Evolutionary conservation across 805 yeast species (phyloP).

Genomic region (Lachancea nothofagi): DNA sequence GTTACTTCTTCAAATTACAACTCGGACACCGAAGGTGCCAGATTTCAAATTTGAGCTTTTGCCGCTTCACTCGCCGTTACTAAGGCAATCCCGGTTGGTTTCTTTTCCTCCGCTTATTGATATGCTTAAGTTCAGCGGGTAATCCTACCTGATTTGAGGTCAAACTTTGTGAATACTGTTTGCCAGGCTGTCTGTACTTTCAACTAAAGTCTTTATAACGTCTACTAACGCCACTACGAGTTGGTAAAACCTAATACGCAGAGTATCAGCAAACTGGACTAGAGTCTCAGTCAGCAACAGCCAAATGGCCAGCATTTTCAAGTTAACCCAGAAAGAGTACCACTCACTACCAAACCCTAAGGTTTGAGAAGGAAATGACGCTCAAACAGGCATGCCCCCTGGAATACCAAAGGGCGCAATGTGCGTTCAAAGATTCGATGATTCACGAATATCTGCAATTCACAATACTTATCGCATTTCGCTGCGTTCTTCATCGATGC

Average conservation of each 20-base stretch:
- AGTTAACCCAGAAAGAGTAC: constrained; percentile 30
- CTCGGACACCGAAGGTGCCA: constrained; percentile 37
- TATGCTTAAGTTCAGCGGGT: constrained; percentile 44
- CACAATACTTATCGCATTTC: constrained; percentile 41
- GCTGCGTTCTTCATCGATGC: constrained; percentile 44
- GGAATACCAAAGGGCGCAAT: constrained; percentile 41
- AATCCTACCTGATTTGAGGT: constrained; percentile 38
- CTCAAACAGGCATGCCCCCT: constrained; percentile 38
- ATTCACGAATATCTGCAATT: constrained; percentile 35
- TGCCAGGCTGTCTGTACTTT: constrained; percentile 14
- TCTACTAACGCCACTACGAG: constrained; percentile 15
- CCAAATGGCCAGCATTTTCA: constrained; percentile 30
- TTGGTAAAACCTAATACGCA: constrained; percentile 25
- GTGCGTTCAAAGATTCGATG: constrained; percentile 45
- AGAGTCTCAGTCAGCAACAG: constrained; percentile 17
- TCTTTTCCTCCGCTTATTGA: constrained; percentile 44
- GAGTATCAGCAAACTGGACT: constrained; percentile 17
- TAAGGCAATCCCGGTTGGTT: constrained; percentile 42
- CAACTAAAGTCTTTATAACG: constrained; percentile 11
- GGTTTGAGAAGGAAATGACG: constrained; percentile 37
- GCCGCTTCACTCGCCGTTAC: constrained; percentile 41
- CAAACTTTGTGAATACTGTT: constrained; percentile 29
- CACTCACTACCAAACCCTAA: constrained; percentile 33
- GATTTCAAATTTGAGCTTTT: constrained; percentile 41
- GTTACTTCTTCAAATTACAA: constrained; percentile 38